Percentiles rank a stretch among this genome's conserved stretches.
Conservation (phyloP, 495 filamentous ascomycete genomes). For the Neurospora sp. region DNA sequence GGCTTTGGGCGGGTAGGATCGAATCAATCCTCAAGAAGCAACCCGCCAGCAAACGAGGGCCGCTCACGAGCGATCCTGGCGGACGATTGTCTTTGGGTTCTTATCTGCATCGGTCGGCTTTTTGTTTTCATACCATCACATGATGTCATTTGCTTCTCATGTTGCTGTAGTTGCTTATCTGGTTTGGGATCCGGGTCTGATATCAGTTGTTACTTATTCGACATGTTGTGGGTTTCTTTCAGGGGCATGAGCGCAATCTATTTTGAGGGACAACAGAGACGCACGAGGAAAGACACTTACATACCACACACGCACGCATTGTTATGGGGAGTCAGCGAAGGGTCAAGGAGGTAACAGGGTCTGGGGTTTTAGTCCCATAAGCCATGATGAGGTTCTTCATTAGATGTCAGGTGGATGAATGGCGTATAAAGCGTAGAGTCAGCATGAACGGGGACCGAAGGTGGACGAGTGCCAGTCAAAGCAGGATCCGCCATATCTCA, state of each 20-base stretch:
- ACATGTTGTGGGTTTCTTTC: background rate
- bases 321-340: background rate
- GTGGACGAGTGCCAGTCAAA: background rate
- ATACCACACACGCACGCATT: background rate
- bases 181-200: conserved; percentile 1
- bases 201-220: conserved; percentile 2
- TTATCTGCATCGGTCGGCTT: background rate
- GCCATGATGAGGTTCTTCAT: background rate
- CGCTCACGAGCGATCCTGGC: background rate
- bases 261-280: background rate
- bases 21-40: background rate
- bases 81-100: background rate
- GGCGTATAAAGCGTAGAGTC: conserved; percentile 1
- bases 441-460: background rate
- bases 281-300: background rate
- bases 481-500: background rate
- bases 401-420: background rate
- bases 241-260: background rate
- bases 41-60: background rate
- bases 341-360: background rate
- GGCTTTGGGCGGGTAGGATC: background rate
- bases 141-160: background rate
- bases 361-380: background rate
- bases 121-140: background rate
- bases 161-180: background rate